Evolutionary conservation across 352 stramenopile genomes (phyloP).

Genomic region (Paralagenidium karlingii): DNA sequence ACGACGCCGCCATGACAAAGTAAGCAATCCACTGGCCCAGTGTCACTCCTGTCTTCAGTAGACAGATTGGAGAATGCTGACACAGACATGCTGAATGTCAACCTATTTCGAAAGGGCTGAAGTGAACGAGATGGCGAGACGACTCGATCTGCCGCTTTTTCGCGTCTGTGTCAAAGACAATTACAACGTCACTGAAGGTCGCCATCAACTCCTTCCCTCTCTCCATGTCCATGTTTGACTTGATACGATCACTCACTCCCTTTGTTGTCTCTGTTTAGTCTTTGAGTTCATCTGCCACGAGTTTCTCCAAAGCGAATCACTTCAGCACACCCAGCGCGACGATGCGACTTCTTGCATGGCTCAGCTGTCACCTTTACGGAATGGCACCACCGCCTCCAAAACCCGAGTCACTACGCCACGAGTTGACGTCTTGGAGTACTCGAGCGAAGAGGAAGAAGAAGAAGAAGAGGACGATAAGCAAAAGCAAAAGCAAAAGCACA

Average conservation of each 20-base stretch:
- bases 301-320: slow-evolving; percentile 23
- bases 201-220: too few species aligned
- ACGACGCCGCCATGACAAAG: slow-evolving; percentile 44
- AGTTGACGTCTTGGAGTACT: not conserved
- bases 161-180: slow-evolving; percentile 59
- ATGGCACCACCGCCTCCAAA: not conserved
- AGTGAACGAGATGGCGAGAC: slow-evolving; percentile 49
- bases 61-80: not conserved
- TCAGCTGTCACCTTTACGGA: slow-evolving; percentile 11
- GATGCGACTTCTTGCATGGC: slow-evolving; percentile 27
- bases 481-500: not conserved
- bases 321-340: slow-evolving; percentile 16
- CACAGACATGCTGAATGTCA: not conserved
- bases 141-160: slow-evolving; percentile 40
- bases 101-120: too few species aligned
- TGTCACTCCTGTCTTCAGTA: not conserved
- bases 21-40: too few species aligned
- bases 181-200: slow-evolving; percentile 58
- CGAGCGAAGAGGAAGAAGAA: slow-evolving; percentile 3
- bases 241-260: not conserved
- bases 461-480: slow-evolving; percentile 3
- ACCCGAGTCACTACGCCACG: not conserved
- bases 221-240: not conserved
- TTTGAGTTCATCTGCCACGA: slow-evolving; percentile 42
- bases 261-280: slow-evolving; percentile 9